Base-by-base conservation (phyloP, 2,329 filamentous ascomycete species). In the Colletotrichum kahawae region DNA sequence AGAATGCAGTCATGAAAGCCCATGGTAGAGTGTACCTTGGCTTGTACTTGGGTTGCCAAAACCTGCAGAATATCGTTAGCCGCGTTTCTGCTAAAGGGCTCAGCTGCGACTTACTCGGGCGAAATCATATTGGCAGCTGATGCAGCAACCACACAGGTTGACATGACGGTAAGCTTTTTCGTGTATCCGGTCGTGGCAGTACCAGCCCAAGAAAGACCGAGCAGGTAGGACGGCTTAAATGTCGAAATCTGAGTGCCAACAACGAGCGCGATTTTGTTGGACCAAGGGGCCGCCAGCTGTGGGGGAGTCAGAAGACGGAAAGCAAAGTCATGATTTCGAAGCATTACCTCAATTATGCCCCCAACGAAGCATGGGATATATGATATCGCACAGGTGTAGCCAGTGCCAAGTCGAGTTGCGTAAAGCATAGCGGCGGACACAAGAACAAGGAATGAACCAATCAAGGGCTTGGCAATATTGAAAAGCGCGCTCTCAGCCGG, bases 231-330 rank as follows among this genome's bases (percentile, higher is more conserved):
- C 2, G 79, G 80, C 71, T 81, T 81, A 63, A 81, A 81, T 3
- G 80, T 81, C 10, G 80, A 81, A 31, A 81, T 79, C 54, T 81
- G 79, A 5, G 80, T 80, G 12, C 80, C 80, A 7, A 81, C 79
- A 3, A 81, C 78, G 12, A 81, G 76, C 3, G 79, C 79, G 51
- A 81, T 73, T 43, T 81, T 81, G 69, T 81, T 79, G 7, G 78
- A 78, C 79, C 80, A 81, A 4, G 78, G 78, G 2, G 78, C 64
- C 9, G 77, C 67, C 27, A 79, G 48, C 78, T 78, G 24, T 7
- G n/a, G 13, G 29, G 7, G 6, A 12, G 54, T 57, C 9, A 57
- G 54, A 57, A 57, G 21, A 16, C 54, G 21, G 14, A 29, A 57
- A 29, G 8, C 14, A 18, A 24, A 27, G 54, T 51, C 21, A 29